A percentile compares a stretch with the other conserved stretches of the same genome.
These are phyloP conservation scores for Uronychia binucleata DNA, from an alignment of 73 alveolate genomes.

Conservation along the genomic window DNA sequence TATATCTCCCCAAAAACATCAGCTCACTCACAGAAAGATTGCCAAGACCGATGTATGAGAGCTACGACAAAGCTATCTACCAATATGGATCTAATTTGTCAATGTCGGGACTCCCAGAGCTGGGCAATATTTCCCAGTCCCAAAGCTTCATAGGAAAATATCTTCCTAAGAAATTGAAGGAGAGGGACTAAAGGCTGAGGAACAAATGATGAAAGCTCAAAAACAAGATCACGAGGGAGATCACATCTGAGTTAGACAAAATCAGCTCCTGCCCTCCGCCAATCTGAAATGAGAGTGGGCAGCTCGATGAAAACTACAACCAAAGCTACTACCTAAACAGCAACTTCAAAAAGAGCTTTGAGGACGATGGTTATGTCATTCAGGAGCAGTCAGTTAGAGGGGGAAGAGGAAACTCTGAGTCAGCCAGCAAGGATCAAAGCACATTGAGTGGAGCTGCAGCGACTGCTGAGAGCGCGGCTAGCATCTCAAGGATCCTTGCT, in stretches of 20 bases:
- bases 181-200: not conserved
- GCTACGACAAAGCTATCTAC: not conserved
- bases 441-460: not conserved
- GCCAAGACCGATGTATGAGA: not conserved
- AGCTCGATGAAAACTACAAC: not conserved
- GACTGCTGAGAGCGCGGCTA: not conserved
- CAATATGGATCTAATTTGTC: not conserved
- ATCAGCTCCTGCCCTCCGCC: not conserved
- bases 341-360: not conserved
- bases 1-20: not conserved
- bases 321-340: not conserved
- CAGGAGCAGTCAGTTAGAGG: not conserved
- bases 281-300: not conserved
- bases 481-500: not conserved
- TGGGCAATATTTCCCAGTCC: not conserved
- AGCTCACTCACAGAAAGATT: not conserved
- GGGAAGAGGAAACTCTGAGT: not conserved
- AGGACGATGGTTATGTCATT: not conserved
- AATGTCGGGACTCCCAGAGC: not conserved
- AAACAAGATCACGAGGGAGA: not conserved
- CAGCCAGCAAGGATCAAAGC: not conserved
- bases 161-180: not conserved
- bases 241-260: not conserved
- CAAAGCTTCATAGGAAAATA: too few species aligned
- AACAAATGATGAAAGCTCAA: not conserved